Evolutionary conservation across 345 rosid genomes (phyloP), one percentile per base, ranked within the genome.

Genomic region (Eucalyptus guilfoylei): DNA sequence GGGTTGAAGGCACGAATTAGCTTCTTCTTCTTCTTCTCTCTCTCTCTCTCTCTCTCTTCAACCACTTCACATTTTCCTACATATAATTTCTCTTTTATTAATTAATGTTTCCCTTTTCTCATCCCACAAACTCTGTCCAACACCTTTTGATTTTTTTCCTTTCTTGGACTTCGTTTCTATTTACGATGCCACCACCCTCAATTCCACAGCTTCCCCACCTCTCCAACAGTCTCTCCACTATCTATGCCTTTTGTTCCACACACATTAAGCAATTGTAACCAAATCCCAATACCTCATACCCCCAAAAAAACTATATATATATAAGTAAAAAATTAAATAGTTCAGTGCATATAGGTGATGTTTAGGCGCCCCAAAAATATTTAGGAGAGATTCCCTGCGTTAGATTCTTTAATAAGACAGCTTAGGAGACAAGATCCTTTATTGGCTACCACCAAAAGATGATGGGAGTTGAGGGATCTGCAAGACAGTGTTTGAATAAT

Each of bases 181-280:
- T 90, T 86, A 34, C 87, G 86, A 86, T 88, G 89, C 54, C 91
- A 91, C 80, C 87, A 89, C 89, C 89, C 88, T 52, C 89, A 76
- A 76, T 76, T 40, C 85, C 40, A 91, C 89, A 91, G 89, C 89
- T 88, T 55, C 88, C 94, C 94, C 94, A 93, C 93, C 47, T 76
- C 30, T 11, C 85, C 47, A 76, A 21, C 85, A 76, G 47, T 76
- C 85, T 76, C 85, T 23, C 85, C 85, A 76, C 85, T 90, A 91
- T 91, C 89, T 45, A 85, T 80, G n/a, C 47, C 86, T 87, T 44
- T 50, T 88, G 85, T 90, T 89, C 90, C 89, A 88, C 94, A 87
- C 91, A 55, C 92, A 89, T 89, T 91, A 91, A 90, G 80, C 93
- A 91, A 88, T 89, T 76, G 85, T 40, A 40, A 40, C 85, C 85